These are phyloP conservation scores for Peronosclerospora sorghi DNA, from an alignment of 352 stramenopile species.

Conservation along the genomic window DNA sequence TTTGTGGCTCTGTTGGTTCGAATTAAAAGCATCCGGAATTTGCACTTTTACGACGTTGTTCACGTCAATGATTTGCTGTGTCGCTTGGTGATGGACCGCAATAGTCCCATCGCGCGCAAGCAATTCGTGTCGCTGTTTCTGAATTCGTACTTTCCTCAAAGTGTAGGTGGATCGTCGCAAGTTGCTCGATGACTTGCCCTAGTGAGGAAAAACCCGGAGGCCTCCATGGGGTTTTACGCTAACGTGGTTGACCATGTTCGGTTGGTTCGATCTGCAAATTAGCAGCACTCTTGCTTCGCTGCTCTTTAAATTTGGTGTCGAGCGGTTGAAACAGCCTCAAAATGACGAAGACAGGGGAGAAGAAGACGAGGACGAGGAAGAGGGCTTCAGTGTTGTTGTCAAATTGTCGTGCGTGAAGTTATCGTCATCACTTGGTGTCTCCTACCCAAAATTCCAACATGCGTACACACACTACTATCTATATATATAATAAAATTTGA, in stretches of 20 bases:
- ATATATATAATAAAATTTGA: too few species aligned
- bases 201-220: conserved; percentile 73
- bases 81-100: conserved; percentile 58
- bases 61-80: conserved; percentile 63
- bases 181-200: conserved; percentile 68
- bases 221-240: conserved; percentile 74
- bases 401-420: conserved; percentile 63
- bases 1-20: conserved; percentile 69
- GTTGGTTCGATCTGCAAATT: conserved; percentile 79
- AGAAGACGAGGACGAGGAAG: conserved; percentile 49
- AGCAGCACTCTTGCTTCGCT: conserved; percentile 56
- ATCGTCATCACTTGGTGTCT: too few species aligned
- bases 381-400: conserved; percentile 46
- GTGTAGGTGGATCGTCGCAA: conserved; percentile 66
- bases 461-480: too few species aligned
- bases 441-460: too few species aligned
- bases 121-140: conserved; percentile 77
- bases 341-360: conserved; percentile 36
- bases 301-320: conserved; percentile 69
- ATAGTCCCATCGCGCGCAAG: conserved; percentile 45
- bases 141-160: conserved; percentile 83
- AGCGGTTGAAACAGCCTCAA: conserved; percentile 36
- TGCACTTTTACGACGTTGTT: conserved; percentile 84
- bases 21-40: conserved; percentile 80
- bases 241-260: conserved; percentile 61